Evolutionary conservation across 768 basidiomycete genomes (phyloP), one percentile per base, ranked within the genome.

Genomic region (Gloeostereum incarnatum): DNA sequence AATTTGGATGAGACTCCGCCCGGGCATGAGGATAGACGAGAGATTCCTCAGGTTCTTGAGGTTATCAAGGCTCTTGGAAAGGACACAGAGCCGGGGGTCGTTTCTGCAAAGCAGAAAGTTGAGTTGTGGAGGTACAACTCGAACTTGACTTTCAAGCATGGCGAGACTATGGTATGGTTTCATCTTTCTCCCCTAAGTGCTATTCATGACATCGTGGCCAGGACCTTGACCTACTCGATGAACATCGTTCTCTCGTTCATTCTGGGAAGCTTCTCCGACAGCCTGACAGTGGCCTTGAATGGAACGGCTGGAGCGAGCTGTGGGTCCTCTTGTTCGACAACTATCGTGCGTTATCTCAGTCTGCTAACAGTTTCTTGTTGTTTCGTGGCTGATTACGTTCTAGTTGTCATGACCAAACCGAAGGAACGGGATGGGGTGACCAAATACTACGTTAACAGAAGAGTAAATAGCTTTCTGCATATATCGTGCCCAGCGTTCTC

Each of bases 261-360:
- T 75, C 82, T 1, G 82, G 91, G 5, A 88, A 80, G 46, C 62
- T 97, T 19, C 69, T 85, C 37, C 75, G 91, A 35, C 90, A 92
- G 49, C 86, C 90, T 10, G 92, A 96, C 43, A 80, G 81, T 21
- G 88, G 86, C 9, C 77, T 91, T 45, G 82, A 84, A 55, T 86
- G 81, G 80, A 88, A 74, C 45, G 86, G 82, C 29, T 94, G 90
- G 88, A 80, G 77, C 31, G 92, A 97, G 57, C 69, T 94, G 5
- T 85, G 81, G 45, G 83, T 94, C 6, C 67, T 97, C 38, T 64
- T 99, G 2, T 96, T 99, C 49, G 96, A 99, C 58, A 91, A 98
- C 50, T 99, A 97, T 49, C 58, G 91, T 90, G 42, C 58, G 87
- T 58, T 10, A 22, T 21, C 18, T 41, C 22, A n/a, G n/a, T 24